phyloP scores from a whole-genome alignment of 2,329 filamentous ascomycete genomes.

The Cytospora piceae region DNA sequence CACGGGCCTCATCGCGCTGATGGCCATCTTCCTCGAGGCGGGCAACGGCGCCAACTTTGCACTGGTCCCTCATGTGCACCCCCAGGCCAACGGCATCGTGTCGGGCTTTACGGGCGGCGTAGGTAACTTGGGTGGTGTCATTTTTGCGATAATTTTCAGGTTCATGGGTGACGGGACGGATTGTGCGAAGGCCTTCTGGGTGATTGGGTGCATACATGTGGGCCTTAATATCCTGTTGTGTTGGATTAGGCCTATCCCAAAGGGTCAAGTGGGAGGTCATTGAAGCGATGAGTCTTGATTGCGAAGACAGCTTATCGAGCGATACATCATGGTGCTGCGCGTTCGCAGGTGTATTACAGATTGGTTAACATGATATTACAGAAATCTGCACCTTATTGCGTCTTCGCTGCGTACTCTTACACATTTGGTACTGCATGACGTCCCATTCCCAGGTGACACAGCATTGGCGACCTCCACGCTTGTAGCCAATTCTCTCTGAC shows the following conservation, averaged over 20 bases:
- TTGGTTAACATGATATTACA: no score
- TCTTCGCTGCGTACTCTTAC: no score
- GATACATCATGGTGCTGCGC: no score
- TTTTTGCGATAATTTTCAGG: constrained; percentile 83
- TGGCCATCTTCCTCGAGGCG: constrained; percentile 83
- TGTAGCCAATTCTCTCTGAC: no score
- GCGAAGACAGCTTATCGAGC: no score
- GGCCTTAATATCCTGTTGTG: constrained; percentile 67
- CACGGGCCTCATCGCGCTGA: constrained; percentile 75
- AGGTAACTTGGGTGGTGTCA: constrained; percentile 83
- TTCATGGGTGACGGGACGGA: constrained; percentile 66
- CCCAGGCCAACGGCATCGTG: constrained; percentile 76
- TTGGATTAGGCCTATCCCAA: constrained; percentile 60
- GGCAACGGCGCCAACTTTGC: constrained; percentile 87
- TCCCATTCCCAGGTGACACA: no score
- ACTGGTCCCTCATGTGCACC: constrained; percentile 84
- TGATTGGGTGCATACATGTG: constrained; percentile 78
- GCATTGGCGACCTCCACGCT: no score
- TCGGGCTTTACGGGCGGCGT: constrained; percentile 78
- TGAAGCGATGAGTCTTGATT: constrained; percentile 31
- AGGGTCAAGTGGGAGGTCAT: constrained; percentile 53
- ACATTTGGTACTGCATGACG: no score
- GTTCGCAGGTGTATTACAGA: no score
- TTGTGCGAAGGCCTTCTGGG: constrained; percentile 76
- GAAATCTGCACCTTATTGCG: no score